Conservation (phyloP, 2,329 filamentous ascomycete genomes). For the Alternaria arbusti region DNA sequence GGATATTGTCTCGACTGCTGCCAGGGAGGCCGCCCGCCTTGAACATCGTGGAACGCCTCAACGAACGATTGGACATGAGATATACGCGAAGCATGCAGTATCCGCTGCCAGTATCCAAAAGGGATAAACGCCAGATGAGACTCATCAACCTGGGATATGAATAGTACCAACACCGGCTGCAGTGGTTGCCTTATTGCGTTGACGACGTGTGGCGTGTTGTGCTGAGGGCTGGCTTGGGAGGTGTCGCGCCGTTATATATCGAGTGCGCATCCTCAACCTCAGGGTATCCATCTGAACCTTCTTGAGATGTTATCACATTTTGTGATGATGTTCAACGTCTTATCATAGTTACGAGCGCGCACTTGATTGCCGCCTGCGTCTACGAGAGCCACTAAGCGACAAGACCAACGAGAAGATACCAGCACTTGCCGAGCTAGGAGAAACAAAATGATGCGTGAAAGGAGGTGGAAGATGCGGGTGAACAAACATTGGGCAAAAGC, state of each 20-base stretch:
- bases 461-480: neutral
- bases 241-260: slow-evolving; percentile 17
- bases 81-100: neutral
- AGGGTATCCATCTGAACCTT: neutral
- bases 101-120: slow-evolving; percentile 1
- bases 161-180: slow-evolving; percentile 21
- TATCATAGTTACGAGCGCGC: neutral
- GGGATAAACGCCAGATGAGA: slow-evolving; percentile 33
- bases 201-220: slow-evolving; percentile 13
- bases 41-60: neutral
- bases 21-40: slow-evolving; percentile 11
- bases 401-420: neutral
- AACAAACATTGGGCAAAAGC: neutral
- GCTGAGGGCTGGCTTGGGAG: slow-evolving; percentile 10
- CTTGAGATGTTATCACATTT: neutral
- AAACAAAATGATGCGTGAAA: neutral
- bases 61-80: neutral
- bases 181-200: slow-evolving; percentile 26
- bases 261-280: neutral
- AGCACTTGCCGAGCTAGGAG: neutral
- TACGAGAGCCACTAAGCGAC: neutral
- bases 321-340: neutral
- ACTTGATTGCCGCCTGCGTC: neutral
- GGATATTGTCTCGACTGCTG: neutral
- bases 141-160: slow-evolving; percentile 5